phyloP scores from a whole-genome alignment of 2,329 filamentous ascomycete genomes.

The Coniochaeta prunicola region DNA sequence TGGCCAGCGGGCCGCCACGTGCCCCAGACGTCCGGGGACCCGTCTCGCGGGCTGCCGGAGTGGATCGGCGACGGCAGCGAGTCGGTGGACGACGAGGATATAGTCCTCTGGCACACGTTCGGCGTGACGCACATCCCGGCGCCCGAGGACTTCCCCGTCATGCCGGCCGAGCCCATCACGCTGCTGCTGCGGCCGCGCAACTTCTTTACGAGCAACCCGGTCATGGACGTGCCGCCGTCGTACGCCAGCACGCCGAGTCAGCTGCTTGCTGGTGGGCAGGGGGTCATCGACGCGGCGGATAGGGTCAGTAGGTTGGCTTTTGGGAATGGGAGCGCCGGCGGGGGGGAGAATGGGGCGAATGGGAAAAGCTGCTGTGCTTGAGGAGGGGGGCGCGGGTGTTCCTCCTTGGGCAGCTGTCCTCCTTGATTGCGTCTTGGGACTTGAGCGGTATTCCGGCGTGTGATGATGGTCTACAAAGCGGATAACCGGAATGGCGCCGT shows the following conservation, averaged over 20 bases:
- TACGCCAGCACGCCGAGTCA: slow-evolving; percentile 68
- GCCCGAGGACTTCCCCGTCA: slow-evolving; percentile 87
- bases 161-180: slow-evolving; percentile 82
- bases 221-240: slow-evolving; percentile 71
- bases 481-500: no score
- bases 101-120: slow-evolving; percentile 93
- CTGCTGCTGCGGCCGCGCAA: slow-evolving; percentile 71
- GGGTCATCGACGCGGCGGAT: slow-evolving; percentile 39
- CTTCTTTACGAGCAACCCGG: slow-evolving; percentile 76
- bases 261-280: slow-evolving; percentile 38
- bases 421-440: no score
- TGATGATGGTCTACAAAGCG: no score
- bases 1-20: slow-evolving; percentile 84
- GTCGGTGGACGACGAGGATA: slow-evolving; percentile 70
- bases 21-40: slow-evolving; percentile 77
- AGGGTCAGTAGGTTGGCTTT: slow-evolving; percentile 35
- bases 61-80: slow-evolving; percentile 69
- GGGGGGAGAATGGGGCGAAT: slow-evolving; percentile 6
- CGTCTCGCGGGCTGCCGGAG: slow-evolving; percentile 62
- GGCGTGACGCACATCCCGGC: slow-evolving; percentile 84
- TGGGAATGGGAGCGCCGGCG: not conserved
- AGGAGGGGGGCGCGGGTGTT: no score
- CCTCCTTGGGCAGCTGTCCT: no score
- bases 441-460: no score
- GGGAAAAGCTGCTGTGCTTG: not conserved